Base-by-base conservation (phyloP, 2,329 filamentous ascomycete species). In the Penicillium olsonii region DNA sequence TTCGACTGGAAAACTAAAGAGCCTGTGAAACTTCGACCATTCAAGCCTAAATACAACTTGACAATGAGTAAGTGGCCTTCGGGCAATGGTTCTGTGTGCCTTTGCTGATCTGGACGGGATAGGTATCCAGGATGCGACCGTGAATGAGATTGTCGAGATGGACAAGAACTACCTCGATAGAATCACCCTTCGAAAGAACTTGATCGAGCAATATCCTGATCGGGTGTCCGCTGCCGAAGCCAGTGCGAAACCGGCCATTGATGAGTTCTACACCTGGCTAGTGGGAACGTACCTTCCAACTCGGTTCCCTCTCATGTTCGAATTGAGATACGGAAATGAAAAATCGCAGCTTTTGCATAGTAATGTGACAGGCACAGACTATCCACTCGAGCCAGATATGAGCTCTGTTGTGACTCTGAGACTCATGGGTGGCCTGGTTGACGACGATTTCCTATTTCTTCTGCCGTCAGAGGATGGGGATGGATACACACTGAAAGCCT, bases 391-490 rank as follows among this genome's bases (percentile, higher is more conserved):
- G 26, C 53, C 53, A 14, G 20, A 26, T 2, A 18, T 27, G 2
- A 18, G 38, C 5, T 35, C 49, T 4, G 7, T 27, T n/a, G 49
- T 52, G 19, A 44, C 49, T 5, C 39, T 55, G 15, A 18, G 17
- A 9, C 11, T 29, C 10, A 14, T 55, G n/a, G 49, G 53, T 10
- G 45, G 49, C 3, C 31, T 52, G 7, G 42, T 55, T 9, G 53
- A 55, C 3, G 49, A 55, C n/a, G 53, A 55, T 33, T 27, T 52
- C 9, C 27, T 55, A 3, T 55, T 55, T 20, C 27, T 55, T 8
- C 8, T 55, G 18, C 49, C 48, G 5, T 52, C 49, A 4, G 48
- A 50, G 1, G 53, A 55, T 38, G 49, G 49, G 3, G 53, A 54
- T 18, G 42, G 54, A 1, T 54, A 50, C 20, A 48, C 26, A 1